Conservation (phyloP, 441 rosid species). For the Dalechampia spathulata region DNA sequence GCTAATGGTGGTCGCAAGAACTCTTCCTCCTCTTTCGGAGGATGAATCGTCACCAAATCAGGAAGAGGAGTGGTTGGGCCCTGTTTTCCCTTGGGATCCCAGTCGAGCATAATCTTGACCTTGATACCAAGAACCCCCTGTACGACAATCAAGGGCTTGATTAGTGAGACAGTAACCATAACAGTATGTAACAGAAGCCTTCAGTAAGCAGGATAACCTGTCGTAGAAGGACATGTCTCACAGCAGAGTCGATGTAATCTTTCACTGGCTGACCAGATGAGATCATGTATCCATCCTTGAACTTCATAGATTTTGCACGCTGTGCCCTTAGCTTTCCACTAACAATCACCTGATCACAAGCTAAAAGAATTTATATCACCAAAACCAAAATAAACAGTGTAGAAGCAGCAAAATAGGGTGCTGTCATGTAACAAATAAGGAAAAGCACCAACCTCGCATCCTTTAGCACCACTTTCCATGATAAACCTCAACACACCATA, state of each 20-base stretch:
- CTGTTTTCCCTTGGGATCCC: constrained; percentile 69
- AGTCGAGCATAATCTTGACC: constrained; percentile 67
- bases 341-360: constrained; percentile 39
- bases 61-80: constrained; percentile 57
- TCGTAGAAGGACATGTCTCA: constrained; percentile 54
- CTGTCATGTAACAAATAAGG: no score
- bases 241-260: constrained; percentile 66
- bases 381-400: neutral
- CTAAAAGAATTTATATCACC: neutral
- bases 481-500: constrained; percentile 62
- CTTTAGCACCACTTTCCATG: constrained; percentile 75
- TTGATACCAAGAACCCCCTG: constrained; percentile 78
- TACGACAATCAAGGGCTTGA: neutral
- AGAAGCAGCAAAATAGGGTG: no score
- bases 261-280: constrained; percentile 72
- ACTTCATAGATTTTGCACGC: constrained; percentile 71
- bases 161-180: neutral
- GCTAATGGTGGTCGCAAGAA: constrained; percentile 16
- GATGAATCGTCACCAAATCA: constrained; percentile 58
- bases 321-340: constrained; percentile 59
- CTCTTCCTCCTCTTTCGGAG: constrained; percentile 57
- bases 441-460: constrained; percentile 46
- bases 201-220: constrained; percentile 28
- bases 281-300: constrained; percentile 76
- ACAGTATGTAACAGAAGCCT: neutral